Conservation (phyloP, 2,329 filamentous ascomycete species). For the Calonectria henricotiae region DNA sequence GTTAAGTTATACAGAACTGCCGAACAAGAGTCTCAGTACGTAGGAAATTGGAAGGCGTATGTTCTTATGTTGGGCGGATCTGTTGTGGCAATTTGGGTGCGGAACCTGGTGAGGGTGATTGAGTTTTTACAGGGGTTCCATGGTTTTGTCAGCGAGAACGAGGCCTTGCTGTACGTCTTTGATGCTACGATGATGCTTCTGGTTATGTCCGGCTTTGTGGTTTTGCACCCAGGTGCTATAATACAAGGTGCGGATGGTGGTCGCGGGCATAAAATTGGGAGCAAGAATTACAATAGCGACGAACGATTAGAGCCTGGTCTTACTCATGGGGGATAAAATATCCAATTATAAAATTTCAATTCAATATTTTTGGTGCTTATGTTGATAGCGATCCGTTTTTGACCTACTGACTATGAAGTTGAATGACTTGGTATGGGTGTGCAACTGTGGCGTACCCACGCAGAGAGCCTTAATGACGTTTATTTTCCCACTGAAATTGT, state of each 20-base stretch:
- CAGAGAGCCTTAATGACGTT: no score
- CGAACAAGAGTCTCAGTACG: not conserved
- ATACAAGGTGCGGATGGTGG: not conserved
- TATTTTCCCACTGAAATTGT: no score
- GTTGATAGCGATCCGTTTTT: no score
- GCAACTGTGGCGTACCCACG: no score
- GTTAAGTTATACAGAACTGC: slow-evolving; percentile 4
- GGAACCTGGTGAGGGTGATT: slow-evolving; percentile 34
- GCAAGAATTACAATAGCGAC: slow-evolving; percentile 6
- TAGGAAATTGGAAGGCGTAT: slow-evolving; percentile 21
- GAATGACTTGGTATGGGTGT: no score
- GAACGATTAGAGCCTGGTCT: not conserved
- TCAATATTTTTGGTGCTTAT: no score
- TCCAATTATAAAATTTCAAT: no score
- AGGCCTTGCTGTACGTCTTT: slow-evolving; percentile 28
- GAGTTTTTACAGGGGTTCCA: slow-evolving; percentile 38
- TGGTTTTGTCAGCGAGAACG: slow-evolving; percentile 34
- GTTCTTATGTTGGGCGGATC: slow-evolving; percentile 19
- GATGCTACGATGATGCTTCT: slow-evolving; percentile 16
- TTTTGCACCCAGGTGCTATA: not conserved
- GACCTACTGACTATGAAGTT: no score
- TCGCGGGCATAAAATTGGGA: not conserved
- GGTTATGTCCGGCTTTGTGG: slow-evolving; percentile 4
- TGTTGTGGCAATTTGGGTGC: slow-evolving; percentile 34
- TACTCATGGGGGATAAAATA: not conserved